Evolutionary conservation across 495 filamentous ascomycete species (phyloP), one percentile per base, ranked within the genome.

Genomic region (Peziza echinospora): DNA sequence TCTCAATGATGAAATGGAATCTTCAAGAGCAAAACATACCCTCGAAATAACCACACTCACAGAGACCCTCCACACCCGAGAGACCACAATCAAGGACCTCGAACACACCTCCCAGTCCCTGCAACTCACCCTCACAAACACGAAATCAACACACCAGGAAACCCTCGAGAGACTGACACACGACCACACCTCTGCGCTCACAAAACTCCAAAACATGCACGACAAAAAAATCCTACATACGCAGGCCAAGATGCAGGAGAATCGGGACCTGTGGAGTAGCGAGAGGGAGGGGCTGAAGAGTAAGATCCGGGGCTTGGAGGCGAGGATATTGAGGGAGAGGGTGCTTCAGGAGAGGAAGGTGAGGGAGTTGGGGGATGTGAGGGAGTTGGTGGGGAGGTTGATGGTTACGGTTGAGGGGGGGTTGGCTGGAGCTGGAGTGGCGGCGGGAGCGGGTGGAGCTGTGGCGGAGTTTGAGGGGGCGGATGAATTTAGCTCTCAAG

Each of bases 371-470:
- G 47, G 34, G 2, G 47, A 46, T 17, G 51, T 57, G 13, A 24
- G 55, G 34, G 47, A 25, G 17, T 37, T 43, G 30, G 44, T 56
- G n/a, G 26, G 58, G 5, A 26, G 43, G n/a, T 41, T 47, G 19
- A 28, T 10, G n/a, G 40, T 44, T 5, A 3, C 44, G 39, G 43
- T 25, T 26, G 24, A 26, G 39, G 50, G 26, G 25, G 52, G 50
- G 21, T 48, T 44, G 24, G 49, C 42, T 21, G 56, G 57, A 24
- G 51, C 46, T 21, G 34, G 24, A 7, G 41, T 45, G 42, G 47
- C 40, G 47, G 11, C 24, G 42, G 23, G 47, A 45, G 1, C 48
- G 58, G 2, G 55, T 58, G 5, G 52, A 50, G 41, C 57, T 54
- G 24, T 52, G 54, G 6, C 46, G 52, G 49, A 43, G 48, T 26